These are phyloP conservation scores for Primulina eburnea DNA, from an alignment of 257 asterid genomes.

Conservation along the genomic window DNA sequence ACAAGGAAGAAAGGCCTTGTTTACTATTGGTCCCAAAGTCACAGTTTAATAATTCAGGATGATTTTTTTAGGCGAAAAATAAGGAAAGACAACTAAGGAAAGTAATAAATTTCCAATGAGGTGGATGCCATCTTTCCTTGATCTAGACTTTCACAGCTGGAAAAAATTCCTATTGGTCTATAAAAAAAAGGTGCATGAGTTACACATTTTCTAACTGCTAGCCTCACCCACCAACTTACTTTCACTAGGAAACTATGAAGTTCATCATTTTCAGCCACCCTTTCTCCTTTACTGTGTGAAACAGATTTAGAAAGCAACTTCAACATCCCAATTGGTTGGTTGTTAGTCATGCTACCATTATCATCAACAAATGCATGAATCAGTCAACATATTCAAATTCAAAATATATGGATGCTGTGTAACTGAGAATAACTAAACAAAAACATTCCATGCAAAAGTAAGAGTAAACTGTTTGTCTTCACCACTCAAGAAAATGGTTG, in stretches of 20 bases:
- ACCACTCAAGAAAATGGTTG: background rate
- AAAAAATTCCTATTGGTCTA: background rate
- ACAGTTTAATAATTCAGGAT: background rate
- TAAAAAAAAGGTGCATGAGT: background rate
- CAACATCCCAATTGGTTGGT: constrained; percentile 1
- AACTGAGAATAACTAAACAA: background rate
- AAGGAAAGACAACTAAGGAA: background rate
- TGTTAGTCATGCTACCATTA: background rate
- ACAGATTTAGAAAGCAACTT: background rate
- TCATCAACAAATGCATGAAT: constrained; percentile 1
- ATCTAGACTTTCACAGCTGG: background rate
- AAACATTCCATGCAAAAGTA: background rate
- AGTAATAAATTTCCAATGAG: background rate
- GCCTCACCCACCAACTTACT: constrained; percentile 1
- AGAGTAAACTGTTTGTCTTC: background rate
- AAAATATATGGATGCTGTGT: background rate
- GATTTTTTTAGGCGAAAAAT: background rate
- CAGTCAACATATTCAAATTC: background rate
- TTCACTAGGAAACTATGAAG: background rate
- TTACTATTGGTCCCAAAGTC: background rate
- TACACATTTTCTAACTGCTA: background rate
- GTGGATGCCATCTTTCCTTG: background rate
- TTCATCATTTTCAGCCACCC: background rate
- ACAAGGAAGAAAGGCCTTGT: background rate
- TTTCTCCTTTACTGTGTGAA: background rate